Percentiles rank a stretch among this genome's conserved stretches.
Conservation (phyloP, 805 yeast species). For the Debaryomyces prosopidis region DNA sequence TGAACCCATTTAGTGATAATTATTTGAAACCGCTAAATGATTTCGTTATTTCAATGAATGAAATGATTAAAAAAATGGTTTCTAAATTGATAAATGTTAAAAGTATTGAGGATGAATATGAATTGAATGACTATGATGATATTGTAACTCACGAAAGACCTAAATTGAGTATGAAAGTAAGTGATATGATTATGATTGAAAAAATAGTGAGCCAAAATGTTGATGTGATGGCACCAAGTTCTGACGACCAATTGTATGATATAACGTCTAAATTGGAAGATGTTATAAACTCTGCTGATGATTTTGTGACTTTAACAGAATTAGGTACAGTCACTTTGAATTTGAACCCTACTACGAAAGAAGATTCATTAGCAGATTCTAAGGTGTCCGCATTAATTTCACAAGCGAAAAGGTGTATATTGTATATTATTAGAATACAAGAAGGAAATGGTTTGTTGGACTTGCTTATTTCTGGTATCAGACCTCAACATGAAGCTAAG, state of each 20-base stretch:
- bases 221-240: slow-evolving; percentile 45
- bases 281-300: slow-evolving; percentile 36
- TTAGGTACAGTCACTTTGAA: slow-evolving; percentile 54
- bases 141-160: slow-evolving; percentile 52
- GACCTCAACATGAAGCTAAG: slow-evolving; percentile 64
- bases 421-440: slow-evolving; percentile 83
- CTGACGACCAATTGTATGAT: slow-evolving; percentile 56
- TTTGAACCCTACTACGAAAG: slow-evolving; percentile 53
- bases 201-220: slow-evolving; percentile 42
- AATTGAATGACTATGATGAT: slow-evolving; percentile 68
- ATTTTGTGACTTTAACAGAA: slow-evolving; percentile 50
- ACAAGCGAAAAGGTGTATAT: slow-evolving; percentile 79
- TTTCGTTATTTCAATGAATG: slow-evolving; percentile 55
- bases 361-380: slow-evolving; percentile 51
- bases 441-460: slow-evolving; percentile 67
- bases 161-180: slow-evolving; percentile 40
- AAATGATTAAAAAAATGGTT: slow-evolving; percentile 46
- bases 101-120: slow-evolving; percentile 59
- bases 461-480: slow-evolving; percentile 64
- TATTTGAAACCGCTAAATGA: slow-evolving; percentile 81
- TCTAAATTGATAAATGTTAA: slow-evolving; percentile 51
- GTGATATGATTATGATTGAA: slow-evolving; percentile 49
- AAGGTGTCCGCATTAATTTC: slow-evolving; percentile 60
- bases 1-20: slow-evolving; percentile 69
- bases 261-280: slow-evolving; percentile 42